These are phyloP conservation scores for Aspergillus sclerotialis DNA, from an alignment of 2,329 filamentous ascomycete species.

Conservation along the genomic window DNA sequence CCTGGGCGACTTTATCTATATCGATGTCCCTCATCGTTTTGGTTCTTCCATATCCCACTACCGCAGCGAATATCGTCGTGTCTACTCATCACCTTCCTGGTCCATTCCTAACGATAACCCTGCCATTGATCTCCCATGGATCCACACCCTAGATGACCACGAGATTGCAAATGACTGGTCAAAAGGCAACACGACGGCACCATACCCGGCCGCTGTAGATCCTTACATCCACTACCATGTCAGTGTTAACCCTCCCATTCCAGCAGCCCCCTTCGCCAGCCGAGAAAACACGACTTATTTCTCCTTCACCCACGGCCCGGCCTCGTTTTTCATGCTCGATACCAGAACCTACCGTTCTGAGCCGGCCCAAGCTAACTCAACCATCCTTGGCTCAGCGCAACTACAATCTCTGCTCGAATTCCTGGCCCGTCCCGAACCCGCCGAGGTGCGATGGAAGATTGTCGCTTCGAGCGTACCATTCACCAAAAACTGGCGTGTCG, in stretches of 20 bases:
- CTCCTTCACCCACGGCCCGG: constrained; percentile 80
- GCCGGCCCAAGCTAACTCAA: constrained; percentile 53
- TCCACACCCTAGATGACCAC: constrained; percentile 94
- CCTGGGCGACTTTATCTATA: constrained; percentile 43
- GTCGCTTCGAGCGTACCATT: constrained; percentile 86
- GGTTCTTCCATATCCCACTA: constrained; percentile 69
- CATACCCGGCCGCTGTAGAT: constrained; percentile 72
- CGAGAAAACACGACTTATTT: constrained; percentile 70
- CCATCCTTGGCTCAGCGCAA: constrained; percentile 79
- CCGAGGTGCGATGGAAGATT: constrained; percentile 86
- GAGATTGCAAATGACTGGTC: constrained; percentile 92
- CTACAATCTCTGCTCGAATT: constrained; percentile 72
- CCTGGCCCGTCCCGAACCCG: constrained; percentile 63
- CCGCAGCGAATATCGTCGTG: constrained; percentile 82
- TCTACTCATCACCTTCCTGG: constrained; percentile 97
- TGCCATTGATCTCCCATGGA: constrained; percentile 68
- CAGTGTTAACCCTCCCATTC: constrained; percentile 68
- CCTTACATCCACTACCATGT: constrained; percentile 85
- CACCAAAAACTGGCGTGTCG: constrained; percentile 94
- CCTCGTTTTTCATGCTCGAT: constrained; percentile 90
- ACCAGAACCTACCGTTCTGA: constrained; percentile 75
- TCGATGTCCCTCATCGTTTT: constrained; percentile 75
- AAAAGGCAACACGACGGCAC: constrained; percentile 67
- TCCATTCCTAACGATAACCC: constrained; percentile 58
- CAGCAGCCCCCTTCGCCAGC: constrained; percentile 42